Conservation (phyloP, 2,329 filamentous ascomycete species). For the Penicillium sp. region DNA sequence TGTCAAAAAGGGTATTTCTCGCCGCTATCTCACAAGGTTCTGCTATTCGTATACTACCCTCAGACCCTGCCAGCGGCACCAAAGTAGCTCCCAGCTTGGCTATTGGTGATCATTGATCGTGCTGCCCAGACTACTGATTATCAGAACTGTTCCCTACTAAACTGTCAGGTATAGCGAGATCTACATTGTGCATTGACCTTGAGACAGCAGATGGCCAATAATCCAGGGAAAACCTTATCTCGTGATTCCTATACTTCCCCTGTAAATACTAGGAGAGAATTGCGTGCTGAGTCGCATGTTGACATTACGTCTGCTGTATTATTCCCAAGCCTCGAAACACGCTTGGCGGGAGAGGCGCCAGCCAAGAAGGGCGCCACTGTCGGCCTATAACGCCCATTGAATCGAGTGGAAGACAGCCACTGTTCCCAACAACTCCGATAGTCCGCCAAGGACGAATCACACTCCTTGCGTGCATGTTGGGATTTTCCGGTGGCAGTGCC, state of each 20-base stretch:
- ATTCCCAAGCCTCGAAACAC: neutral
- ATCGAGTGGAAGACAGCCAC: neutral
- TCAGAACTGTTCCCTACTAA: neutral
- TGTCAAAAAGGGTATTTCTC: neutral
- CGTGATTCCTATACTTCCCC: neutral
- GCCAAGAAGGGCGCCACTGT: constrained; percentile 13
- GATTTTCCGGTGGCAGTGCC: constrained; percentile 4
- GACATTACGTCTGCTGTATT: neutral
- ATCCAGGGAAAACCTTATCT: neutral
- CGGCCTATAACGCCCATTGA: constrained; percentile 4
- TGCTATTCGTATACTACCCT: constrained; percentile 12
- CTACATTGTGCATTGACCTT: neutral
- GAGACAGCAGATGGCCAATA: neutral
- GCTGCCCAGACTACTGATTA: constrained; percentile 2
- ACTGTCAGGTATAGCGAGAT: neutral
- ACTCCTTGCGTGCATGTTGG: neutral
- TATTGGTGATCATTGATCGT: constrained; percentile 7
- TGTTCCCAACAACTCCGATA: constrained; percentile 8
- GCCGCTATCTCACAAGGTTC: neutral
- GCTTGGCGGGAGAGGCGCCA: constrained; percentile 22
- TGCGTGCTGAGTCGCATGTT: neutral
- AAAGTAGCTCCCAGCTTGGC: constrained; percentile 12
- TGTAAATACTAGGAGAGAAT: neutral
- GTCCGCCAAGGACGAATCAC: constrained; percentile 8
- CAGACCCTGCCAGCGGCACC: constrained; percentile 4